Conservation (phyloP, 371 early-diverging fungal genomes). For the Apophysomyces sp. region DNA sequence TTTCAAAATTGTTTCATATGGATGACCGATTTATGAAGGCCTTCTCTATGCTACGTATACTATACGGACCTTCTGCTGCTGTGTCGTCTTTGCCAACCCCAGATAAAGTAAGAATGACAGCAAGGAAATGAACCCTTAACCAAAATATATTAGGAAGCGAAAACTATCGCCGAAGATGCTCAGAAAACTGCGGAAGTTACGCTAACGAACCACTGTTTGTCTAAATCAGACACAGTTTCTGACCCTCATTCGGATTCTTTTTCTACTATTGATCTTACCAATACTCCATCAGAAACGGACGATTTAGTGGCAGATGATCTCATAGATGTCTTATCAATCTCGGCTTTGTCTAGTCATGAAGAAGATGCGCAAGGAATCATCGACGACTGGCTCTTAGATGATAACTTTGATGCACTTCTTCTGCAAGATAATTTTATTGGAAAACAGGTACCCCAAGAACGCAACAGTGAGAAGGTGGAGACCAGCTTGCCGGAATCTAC, state of each 20-base stretch:
- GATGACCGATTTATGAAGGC: not conserved
- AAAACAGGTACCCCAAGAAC: not conserved
- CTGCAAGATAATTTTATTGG: not conserved
- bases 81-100: not conserved
- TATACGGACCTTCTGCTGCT: not conserved
- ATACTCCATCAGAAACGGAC: not conserved
- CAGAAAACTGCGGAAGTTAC: not conserved
- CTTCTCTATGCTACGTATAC: not conserved
- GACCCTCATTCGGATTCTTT: not conserved
- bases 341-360: not conserved
- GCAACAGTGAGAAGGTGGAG: not conserved
- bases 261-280: not conserved
- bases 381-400: not conserved
- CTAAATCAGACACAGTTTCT: not conserved
- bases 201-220: not conserved
- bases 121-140: not conserved
- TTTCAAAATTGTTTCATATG: not conserved
- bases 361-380: not conserved
- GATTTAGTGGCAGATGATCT: not conserved
- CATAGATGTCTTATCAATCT: not conserved
- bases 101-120: not conserved
- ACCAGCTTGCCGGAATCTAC: not conserved
- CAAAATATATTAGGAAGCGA: not conserved
- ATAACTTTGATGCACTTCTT: not conserved
- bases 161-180: not conserved